Conservation (phyloP, 2,329 filamentous ascomycete genomes). For the Exophiala aquamarina region DNA sequence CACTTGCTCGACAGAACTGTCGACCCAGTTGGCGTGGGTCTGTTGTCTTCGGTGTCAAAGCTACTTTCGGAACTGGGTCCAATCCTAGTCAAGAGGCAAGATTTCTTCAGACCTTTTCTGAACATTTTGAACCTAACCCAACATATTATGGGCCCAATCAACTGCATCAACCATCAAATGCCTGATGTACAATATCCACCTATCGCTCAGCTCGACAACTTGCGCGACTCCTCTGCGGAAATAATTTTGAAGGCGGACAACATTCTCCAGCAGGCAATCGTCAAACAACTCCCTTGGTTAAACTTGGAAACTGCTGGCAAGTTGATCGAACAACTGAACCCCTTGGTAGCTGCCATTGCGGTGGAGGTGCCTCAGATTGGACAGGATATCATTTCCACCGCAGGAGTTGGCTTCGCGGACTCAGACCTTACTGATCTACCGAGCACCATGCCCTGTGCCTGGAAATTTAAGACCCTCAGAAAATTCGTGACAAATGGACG, state of each 20-base stretch:
- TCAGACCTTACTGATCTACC: conserved; percentile 31
- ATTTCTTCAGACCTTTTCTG: conserved; percentile 18
- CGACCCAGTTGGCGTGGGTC: conserved; percentile 6
- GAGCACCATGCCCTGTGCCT: conserved; percentile 50
- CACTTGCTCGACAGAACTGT: conserved; percentile 15
- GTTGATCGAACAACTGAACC: conserved; percentile 36
- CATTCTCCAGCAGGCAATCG: conserved; percentile 39
- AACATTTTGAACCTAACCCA: conserved; percentile 13
- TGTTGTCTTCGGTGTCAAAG: conserved; percentile 14
- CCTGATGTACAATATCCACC: conserved; percentile 3
- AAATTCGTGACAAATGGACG: conserved; percentile 78
- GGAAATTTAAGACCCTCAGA: conserved; percentile 68
- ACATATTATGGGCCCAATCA: conserved; percentile 24
- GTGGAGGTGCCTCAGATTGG: conserved; percentile 34
- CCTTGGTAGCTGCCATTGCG: conserved; percentile 34
- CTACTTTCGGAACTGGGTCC: conserved; percentile 17
- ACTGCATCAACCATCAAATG: conserved; percentile 6
- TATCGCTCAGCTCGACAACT: conserved; percentile 18
- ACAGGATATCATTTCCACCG: conserved; percentile 36
- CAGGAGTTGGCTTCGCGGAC: conserved; percentile 21
- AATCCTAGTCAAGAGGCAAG: conserved; percentile 13
- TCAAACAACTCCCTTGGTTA: conserved; percentile 43
- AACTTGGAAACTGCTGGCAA: conserved; percentile 42
- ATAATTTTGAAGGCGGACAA: conserved; percentile 32
- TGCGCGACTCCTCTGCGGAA: conserved; percentile 16